A percentile compares a stretch with the other conserved stretches of the same genome.
Conservation (phyloP, 352 stramenopile species). For the Phytopythium montanum region DNA sequence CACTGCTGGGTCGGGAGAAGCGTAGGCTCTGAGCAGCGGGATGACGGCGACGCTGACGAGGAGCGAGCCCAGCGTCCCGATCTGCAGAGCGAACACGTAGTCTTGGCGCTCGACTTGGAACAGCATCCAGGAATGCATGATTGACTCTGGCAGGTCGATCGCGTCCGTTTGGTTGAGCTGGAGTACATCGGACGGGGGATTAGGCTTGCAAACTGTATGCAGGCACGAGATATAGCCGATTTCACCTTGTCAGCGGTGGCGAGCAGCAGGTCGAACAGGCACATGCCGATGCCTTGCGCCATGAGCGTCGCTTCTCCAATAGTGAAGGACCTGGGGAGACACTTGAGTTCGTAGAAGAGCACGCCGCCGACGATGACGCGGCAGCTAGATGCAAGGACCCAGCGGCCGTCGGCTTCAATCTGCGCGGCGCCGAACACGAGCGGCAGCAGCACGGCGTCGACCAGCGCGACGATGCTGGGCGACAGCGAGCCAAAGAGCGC, state of each 20-base stretch:
- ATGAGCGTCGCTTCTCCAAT: constrained; percentile 68
- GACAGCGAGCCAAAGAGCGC: constrained; percentile 31
- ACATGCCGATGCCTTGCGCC: constrained; percentile 51
- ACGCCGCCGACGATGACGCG: constrained; percentile 30
- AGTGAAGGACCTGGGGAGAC: constrained; percentile 65
- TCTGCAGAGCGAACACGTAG: constrained; percentile 50
- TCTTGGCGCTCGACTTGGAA: constrained; percentile 30
- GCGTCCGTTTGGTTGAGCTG: constrained; percentile 23
- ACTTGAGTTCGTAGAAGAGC: constrained; percentile 34
- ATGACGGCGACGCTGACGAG: constrained; percentile 43
- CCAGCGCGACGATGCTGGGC: constrained; percentile 25
- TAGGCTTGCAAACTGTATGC: no score
- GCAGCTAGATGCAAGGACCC: constrained; percentile 32
- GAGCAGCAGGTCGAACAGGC: constrained; percentile 46
- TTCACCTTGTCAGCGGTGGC: constrained; percentile 38
- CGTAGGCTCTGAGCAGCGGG: constrained; percentile 41
- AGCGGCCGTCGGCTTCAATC: constrained; percentile 28
- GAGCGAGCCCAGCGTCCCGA: constrained; percentile 48
- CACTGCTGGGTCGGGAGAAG: constrained; percentile 32
- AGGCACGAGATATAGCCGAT: neutral
- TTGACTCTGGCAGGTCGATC: constrained; percentile 9
- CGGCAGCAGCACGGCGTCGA: constrained; percentile 42
- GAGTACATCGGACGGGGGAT: neutral
- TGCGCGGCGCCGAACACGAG: constrained; percentile 17
- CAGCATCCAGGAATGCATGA: constrained; percentile 24